Base-by-base conservation (phyloP, 345 rosid genomes). In the Odontarrhena argentea region DNA sequence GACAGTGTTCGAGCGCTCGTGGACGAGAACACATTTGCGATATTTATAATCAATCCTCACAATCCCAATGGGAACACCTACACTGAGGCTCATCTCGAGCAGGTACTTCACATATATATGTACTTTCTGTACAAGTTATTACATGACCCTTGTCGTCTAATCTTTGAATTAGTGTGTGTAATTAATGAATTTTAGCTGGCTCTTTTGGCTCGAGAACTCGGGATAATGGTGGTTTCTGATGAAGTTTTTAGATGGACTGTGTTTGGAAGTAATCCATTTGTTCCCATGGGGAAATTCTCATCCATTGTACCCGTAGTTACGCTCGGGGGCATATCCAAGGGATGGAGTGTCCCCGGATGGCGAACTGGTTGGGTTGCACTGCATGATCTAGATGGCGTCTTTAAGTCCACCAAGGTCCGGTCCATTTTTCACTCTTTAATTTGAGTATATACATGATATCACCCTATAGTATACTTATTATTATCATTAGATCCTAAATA, bases 311-410 rank as follows among this genome's bases (percentile, higher is more conserved):
- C 85, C 1, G 81, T 83, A 4, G 5, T 85, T 38, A 80, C 90
- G 0, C 73, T 83, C 1, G 88, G 91, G 4, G 82, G 91, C 9
- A 32, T 85, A 55, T 85, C 86, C 0, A 85, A 87, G 78, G 80
- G 81, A 63, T 85, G 81, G 83, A 49, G 57, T 5, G 87, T 85
- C 12, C 94, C 84, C 5, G 83, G 87, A 4, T 87, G 88, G 91
- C 63, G 84, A 55, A 64, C 82, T 14, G 81, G 88, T 12, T 87
- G 94, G 91, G 41, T 85, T 1, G 86, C 59, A 0, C 46, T 61
- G 2, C 71, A 44, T 14, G 90, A 85, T 59, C 78, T 83, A 12
- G 9, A 60, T 12, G 83, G 82, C 64, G 67, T 73, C 52, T 70
- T 80, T 8, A 54, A 40, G 68, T 10, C 73, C 34, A 53, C 69